Evolutionary conservation across 2,329 filamentous ascomycete genomes (phyloP), one percentile per base, ranked within the genome.

Genomic region (Simplicillium sp.): DNA sequence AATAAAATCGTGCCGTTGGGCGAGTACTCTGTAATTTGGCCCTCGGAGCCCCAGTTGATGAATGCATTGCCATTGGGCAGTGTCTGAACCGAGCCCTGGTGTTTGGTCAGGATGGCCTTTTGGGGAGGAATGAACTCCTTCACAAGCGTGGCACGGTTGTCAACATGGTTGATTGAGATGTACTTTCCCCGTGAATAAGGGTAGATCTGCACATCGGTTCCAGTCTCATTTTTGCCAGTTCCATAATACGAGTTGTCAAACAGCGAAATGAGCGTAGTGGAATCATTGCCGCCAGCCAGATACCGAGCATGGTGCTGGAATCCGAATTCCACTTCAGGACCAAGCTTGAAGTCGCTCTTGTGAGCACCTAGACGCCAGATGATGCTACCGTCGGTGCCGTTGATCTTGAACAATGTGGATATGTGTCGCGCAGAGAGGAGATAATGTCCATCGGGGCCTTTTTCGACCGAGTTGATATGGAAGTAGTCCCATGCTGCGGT

Each of bases 1-100:
- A 76, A 75, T 12, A 79, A 54, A 4, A 67, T 52, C 3, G 60
- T 57, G 8, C 73, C 74, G 14, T 68, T 62, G 2, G 57, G 46
- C 1, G 57, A 58, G 48, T 71, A 66, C 48, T 70, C 69, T 2
- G 67, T 73, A 15, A 72, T 47, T 3, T 65, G 66, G 0, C 68
- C 68, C 16, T 63, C 64, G 0, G 64, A 65, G 2, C 77, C 75
- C 75, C 75, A 81, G 47, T 73, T 73, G 37, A 80, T 67, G 31
- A 80, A 57, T 7, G 66, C 66, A 43, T 76, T 71, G 29, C 70
- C 70, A 41, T 68, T 68, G 0, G 70, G 65, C 0, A 80, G 62
- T 7, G 73, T 49, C 46, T 81, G 75, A 12, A 70, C 66, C 34
- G 57, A 64, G 6, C 65, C 65, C 44, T 68, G 66, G 0, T 72